A percentile compares a stretch with the other conserved stretches of the same genome.
Conservation (phyloP, 352 stramenopile species). For the Thalassiosira mediterranea region DNA sequence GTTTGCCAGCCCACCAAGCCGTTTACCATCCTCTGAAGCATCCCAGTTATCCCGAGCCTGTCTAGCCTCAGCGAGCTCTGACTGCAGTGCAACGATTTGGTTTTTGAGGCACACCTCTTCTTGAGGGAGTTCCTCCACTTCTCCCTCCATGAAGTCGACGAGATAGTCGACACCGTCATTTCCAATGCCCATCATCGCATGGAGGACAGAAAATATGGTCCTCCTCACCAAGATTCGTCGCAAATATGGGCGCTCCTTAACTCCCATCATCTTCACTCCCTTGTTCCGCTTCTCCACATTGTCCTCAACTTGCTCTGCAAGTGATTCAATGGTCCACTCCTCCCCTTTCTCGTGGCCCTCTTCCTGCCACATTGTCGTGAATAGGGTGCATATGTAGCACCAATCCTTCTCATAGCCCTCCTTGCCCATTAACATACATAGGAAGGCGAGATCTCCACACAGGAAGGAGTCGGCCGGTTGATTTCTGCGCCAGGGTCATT, state of each 20-base stretch:
- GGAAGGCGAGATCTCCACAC: slow-evolving; percentile 2
- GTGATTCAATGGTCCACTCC: background rate
- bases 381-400: slow-evolving; percentile 3
- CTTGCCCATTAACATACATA: slow-evolving; percentile 7
- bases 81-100: background rate
- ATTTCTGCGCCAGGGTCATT: no score
- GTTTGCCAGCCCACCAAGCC: background rate
- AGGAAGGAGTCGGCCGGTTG: no score
- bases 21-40: background rate
- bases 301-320: background rate
- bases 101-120: slow-evolving; percentile 4
- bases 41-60: slow-evolving; percentile 1
- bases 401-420: slow-evolving; percentile 3
- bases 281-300: background rate
- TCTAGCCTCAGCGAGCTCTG: background rate
- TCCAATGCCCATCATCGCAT: slow-evolving; percentile 7
- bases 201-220: slow-evolving; percentile 4
- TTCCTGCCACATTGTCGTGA: slow-evolving; percentile 1
- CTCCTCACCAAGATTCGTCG: background rate
- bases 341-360: background rate
- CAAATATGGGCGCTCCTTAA: slow-evolving; percentile 10
- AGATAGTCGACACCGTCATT: slow-evolving; percentile 13
- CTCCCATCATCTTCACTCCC: slow-evolving; percentile 7
- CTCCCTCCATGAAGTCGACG: slow-evolving; percentile 1
- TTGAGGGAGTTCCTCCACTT: slow-evolving; percentile 3